Percentiles rank a stretch among this genome's conserved stretches.
These are phyloP conservation scores for Gracilaria domingensis DNA, from an alignment of 23 red algal species.

Conservation along the genomic window DNA sequence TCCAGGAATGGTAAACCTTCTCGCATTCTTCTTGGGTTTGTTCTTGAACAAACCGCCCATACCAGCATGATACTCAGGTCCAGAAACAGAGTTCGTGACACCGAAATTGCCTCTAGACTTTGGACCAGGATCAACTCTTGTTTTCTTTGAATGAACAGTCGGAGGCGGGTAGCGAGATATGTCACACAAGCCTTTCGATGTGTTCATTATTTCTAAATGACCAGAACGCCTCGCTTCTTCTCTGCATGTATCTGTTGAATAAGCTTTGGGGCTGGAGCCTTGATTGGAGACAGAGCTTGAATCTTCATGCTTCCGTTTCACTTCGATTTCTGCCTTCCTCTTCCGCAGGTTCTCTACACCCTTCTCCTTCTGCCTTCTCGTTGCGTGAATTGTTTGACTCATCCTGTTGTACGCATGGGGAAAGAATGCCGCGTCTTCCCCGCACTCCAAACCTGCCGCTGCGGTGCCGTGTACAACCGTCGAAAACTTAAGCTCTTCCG, in stretches of 20 bases:
- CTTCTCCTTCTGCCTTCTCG: too few species aligned
- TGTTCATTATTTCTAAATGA: not conserved
- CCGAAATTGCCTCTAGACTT: not conserved
- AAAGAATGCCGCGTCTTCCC: too few species aligned
- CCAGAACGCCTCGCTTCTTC: not conserved
- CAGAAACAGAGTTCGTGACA: not conserved
- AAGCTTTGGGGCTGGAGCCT: not conserved
- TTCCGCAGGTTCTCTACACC: too few species aligned
- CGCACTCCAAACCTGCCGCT: too few species aligned
- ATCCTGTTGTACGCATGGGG: too few species aligned
- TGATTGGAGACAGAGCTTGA: not conserved
- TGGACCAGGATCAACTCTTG: not conserved
- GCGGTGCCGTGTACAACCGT: too few species aligned
- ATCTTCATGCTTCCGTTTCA: conserved; percentile 2
- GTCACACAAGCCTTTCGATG: not conserved
- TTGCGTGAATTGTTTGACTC: too few species aligned
- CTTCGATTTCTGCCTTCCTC: conserved; percentile 34
- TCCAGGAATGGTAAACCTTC: too few species aligned
- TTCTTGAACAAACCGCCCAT: conserved; percentile 41
- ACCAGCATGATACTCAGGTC: not conserved
- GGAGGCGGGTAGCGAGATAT: not conserved
- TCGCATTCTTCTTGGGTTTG: conserved; percentile 37
- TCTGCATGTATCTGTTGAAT: not conserved
- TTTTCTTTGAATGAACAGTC: too few species aligned
- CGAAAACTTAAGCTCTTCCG: too few species aligned